A percentile compares a stretch with the other conserved stretches of the same genome.
phyloP scores from a whole-genome alignment of 2,329 filamentous ascomycete genomes.

The Penicillium sp. region DNA sequence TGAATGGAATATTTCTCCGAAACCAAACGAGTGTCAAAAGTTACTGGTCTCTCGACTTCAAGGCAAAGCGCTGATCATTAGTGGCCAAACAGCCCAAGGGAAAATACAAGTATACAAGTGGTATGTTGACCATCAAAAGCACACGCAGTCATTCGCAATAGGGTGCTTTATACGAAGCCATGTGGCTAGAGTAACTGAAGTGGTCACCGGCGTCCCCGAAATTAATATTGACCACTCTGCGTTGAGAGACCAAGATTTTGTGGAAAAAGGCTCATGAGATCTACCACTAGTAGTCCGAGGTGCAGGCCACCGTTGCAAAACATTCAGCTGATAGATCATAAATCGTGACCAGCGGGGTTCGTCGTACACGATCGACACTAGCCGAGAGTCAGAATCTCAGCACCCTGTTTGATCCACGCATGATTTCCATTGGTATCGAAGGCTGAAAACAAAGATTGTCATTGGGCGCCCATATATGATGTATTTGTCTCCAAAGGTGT shows the following conservation, averaged over 20 bases:
- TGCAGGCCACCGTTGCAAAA: not conserved
- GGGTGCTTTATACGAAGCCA: not conserved
- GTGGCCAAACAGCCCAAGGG: too few relatives aligned
- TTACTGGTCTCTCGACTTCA: too few relatives aligned
- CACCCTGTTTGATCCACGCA: not conserved
- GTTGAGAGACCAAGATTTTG: not conserved
- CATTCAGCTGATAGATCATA: conserved; percentile 6
- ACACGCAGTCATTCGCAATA: not conserved
- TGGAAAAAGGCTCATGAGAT: conserved; percentile 1
- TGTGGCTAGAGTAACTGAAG: not conserved
- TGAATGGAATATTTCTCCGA: too few relatives aligned
- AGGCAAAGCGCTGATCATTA: too few relatives aligned
- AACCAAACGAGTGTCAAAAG: too few relatives aligned
- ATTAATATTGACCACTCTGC: not conserved
- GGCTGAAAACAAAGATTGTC: not conserved
- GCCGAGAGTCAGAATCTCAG: not conserved
- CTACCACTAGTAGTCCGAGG: conserved; percentile 6
- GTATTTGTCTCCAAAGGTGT: not conserved
- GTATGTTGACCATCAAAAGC: too few relatives aligned
- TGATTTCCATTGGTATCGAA: not conserved
- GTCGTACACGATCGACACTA: conserved; percentile 1
- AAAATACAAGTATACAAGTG: too few relatives aligned
- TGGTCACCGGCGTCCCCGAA: not conserved
- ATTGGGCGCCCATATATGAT: not conserved
- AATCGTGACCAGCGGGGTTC: not conserved